A percentile compares a stretch with the other conserved stretches of the same genome.
phyloP scores from a whole-genome alignment of 495 filamentous ascomycete species.

The Tuber borchii region DNA sequence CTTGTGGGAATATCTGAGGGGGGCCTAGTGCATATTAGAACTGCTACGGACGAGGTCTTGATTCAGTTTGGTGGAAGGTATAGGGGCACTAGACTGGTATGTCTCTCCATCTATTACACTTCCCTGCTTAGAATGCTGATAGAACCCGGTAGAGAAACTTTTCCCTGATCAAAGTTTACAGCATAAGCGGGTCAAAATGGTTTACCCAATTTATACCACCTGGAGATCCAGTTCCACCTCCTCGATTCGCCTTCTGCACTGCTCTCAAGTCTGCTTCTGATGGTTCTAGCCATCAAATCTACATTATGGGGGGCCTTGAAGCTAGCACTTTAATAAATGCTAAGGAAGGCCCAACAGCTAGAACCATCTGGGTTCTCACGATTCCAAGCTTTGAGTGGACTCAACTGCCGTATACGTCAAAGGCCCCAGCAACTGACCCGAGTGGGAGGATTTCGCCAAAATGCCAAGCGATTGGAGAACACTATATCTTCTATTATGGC shows the following conservation, averaged over 20 bases:
- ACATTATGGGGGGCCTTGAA: conserved; percentile 3
- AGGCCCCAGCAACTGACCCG: neutral
- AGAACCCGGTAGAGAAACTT: conserved; percentile 3
- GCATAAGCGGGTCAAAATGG: conserved; percentile 14
- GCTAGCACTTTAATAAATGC: neutral
- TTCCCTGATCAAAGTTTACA: conserved; percentile 15
- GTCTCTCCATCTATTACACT: neutral
- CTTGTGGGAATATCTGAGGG: neutral
- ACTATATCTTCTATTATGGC: conserved; percentile 18
- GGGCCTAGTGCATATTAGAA: neutral
- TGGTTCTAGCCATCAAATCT: too few relatives aligned
- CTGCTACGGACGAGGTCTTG: conserved; percentile 9
- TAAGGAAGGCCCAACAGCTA: neutral
- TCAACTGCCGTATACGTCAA: neutral
- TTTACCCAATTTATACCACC: conserved; percentile 8
- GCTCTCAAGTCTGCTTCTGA: neutral
- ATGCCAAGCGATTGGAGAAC: conserved; percentile 11
- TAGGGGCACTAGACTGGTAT: neutral
- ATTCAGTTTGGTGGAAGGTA: conserved; percentile 15
- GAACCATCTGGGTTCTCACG: conserved; percentile 14
- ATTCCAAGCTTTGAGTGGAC: conserved; percentile 18
- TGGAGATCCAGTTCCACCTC: neutral
- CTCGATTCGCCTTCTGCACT: conserved; percentile 12
- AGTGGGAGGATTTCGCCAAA: neutral
- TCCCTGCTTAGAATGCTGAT: too few relatives aligned